A percentile compares a stretch with the other conserved stretches of the same genome.
Conservation (phyloP, 805 yeast genomes). For the Candida loeiensis region DNA sequence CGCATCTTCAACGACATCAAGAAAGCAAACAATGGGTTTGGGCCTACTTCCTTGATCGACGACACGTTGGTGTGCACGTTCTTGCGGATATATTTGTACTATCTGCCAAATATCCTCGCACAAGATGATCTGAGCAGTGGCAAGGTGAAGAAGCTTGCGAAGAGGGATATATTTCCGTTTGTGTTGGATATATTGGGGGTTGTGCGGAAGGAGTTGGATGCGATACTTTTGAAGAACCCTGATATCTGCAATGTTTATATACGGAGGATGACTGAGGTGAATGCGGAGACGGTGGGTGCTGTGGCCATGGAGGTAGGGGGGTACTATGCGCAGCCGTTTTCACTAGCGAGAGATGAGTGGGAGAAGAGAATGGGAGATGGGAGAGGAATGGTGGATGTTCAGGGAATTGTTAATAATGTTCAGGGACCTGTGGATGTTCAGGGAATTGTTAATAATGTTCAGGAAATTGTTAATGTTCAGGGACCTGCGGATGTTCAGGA, state of each 20-base stretch:
- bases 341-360: too few species aligned
- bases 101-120: slow-evolving; percentile 18
- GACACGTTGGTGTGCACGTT: slow-evolving; percentile 65
- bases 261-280: slow-evolving; percentile 1
- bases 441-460: too few species aligned
- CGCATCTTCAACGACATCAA: slow-evolving; percentile 57
- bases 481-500: not conserved
- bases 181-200: slow-evolving; percentile 31
- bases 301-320: not conserved
- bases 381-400: too few species aligned
- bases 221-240: slow-evolving; percentile 15
- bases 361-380: not conserved
- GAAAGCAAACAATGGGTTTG: slow-evolving; percentile 75
- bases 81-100: slow-evolving; percentile 42
- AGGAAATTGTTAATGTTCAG: too few species aligned
- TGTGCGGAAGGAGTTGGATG: slow-evolving; percentile 20
- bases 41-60: slow-evolving; percentile 71
- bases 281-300: not conserved
- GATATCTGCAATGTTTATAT: slow-evolving; percentile 26
- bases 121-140: slow-evolving; percentile 21
- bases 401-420: too few species aligned
- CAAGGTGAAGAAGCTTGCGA: slow-evolving; percentile 36
- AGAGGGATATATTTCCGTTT: slow-evolving; percentile 40
- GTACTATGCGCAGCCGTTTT: not conserved
- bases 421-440: too few species aligned